phyloP scores from a whole-genome alignment of 2,329 filamentous ascomycete species.

The Helotiales sp. region DNA sequence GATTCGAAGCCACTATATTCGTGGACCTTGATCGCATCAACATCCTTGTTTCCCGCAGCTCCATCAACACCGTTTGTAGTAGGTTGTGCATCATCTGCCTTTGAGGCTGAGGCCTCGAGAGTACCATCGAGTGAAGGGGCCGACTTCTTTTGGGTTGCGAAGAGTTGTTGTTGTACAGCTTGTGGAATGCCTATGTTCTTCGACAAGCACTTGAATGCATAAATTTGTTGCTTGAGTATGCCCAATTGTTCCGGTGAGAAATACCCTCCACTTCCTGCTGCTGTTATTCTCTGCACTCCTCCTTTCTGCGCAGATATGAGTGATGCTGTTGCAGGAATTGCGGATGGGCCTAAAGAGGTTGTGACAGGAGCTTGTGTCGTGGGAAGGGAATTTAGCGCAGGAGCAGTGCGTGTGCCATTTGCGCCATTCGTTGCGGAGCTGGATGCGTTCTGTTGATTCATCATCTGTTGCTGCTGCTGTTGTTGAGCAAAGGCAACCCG shows the following conservation, averaged over 20 bases:
- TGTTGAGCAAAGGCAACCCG: slow-evolving; percentile 62
- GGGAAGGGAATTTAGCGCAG: slow-evolving; percentile 39
- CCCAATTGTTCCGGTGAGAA: slow-evolving; percentile 81
- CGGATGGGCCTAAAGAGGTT: slow-evolving; percentile 40
- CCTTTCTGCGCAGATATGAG: slow-evolving; percentile 33
- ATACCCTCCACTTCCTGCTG: slow-evolving; percentile 55
- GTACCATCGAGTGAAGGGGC: slow-evolving; percentile 30
- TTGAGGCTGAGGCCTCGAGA: slow-evolving; percentile 32
- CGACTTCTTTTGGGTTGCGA: slow-evolving; percentile 69
- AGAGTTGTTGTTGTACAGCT: slow-evolving; percentile 81
- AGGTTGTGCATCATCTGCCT: slow-evolving; percentile 42
- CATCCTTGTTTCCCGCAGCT: slow-evolving; percentile 43
- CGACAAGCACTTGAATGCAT: slow-evolving; percentile 86
- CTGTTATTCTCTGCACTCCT: slow-evolving; percentile 38
- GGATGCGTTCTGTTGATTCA: slow-evolving; percentile 59
- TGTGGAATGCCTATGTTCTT: slow-evolving; percentile 84
- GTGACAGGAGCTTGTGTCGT: slow-evolving; percentile 32
- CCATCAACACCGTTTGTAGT: slow-evolving; percentile 45
- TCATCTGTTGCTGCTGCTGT: slow-evolving; percentile 46
- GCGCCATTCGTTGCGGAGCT: slow-evolving; percentile 61
- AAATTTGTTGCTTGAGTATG: slow-evolving; percentile 82
- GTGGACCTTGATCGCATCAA: slow-evolving; percentile 53
- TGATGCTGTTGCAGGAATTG: slow-evolving; percentile 35
- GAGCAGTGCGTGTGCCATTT: slow-evolving; percentile 55
- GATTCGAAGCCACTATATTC: slow-evolving; percentile 65